Percentiles rank a stretch among this genome's conserved stretches.
Conservation (phyloP, 2,329 filamentous ascomycete species). For the Macrophomina tecta region DNA sequence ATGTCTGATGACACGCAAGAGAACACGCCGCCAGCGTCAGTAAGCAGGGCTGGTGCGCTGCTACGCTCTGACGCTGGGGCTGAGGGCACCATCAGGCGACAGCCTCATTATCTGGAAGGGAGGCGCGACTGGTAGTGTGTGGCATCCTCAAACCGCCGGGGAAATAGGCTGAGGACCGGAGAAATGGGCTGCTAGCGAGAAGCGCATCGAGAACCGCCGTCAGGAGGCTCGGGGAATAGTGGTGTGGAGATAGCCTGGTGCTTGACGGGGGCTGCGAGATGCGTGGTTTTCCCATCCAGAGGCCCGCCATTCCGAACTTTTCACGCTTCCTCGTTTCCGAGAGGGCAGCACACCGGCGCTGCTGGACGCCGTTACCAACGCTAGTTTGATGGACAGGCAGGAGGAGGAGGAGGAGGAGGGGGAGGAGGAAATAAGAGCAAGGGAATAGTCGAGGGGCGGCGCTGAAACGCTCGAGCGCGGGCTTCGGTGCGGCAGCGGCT, state of each 20-base stretch:
- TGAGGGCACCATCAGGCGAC: neutral
- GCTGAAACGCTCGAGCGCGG: constrained; percentile 11
- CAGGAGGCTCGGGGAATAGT: constrained; percentile 8
- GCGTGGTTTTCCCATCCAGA: neutral
- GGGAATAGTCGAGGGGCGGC: neutral
- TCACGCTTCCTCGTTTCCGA: neutral
- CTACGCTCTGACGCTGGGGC: neutral
- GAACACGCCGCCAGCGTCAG: neutral
- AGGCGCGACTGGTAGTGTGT: neutral
- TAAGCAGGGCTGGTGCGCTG: neutral
- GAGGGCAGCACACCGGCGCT: neutral
- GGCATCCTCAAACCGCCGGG: neutral
- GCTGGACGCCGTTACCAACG: neutral
- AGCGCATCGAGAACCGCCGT: neutral
- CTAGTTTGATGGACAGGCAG: neutral
- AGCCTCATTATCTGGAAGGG: neutral
- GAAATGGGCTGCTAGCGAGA: neutral
- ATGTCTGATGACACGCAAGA: neutral
- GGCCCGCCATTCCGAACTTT: neutral
- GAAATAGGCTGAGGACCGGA: neutral
- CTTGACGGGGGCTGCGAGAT: too few relatives aligned
- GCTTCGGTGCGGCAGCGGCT: neutral
- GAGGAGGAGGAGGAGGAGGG: too few relatives aligned
- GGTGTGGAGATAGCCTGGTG: neutral
- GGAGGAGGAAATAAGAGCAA: neutral